phyloP scores from a whole-genome alignment of 2,329 filamentous ascomycete genomes.

The Ceratocystiopsis minuta region DNA sequence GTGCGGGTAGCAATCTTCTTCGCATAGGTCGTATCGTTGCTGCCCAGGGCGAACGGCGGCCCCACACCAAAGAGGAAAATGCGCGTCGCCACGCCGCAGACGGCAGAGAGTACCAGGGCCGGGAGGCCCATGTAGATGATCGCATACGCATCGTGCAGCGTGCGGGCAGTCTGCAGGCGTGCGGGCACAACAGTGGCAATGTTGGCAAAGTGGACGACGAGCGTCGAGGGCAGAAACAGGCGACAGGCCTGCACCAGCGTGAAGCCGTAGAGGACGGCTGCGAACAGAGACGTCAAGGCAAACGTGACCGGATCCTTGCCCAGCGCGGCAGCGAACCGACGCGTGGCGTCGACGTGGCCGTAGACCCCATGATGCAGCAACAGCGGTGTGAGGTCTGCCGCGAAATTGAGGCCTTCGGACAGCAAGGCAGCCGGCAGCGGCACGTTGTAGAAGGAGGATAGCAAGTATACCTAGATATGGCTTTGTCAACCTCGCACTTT shows the following conservation, averaged over 20 bases:
- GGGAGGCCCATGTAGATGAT: conserved; percentile 1
- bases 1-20: conserved; percentile 48
- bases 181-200: conserved; percentile 51
- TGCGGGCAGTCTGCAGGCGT: not conserved
- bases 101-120: not conserved
- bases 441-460: conserved; percentile 61
- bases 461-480: conserved; percentile 43
- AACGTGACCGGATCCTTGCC: not conserved
- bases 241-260: conserved; percentile 50
- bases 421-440: conserved; percentile 1
- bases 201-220: conserved; percentile 60
- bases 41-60: conserved; percentile 28
- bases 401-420: not conserved
- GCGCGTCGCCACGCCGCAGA: conserved; percentile 29
- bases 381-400: conserved; percentile 2
- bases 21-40: not conserved
- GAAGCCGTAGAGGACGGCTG: conserved; percentile 58
- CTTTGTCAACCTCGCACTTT: not conserved
- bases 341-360: not conserved
- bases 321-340: not conserved
- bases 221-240: conserved; percentile 49
- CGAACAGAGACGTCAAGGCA: conserved; percentile 47
- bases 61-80: conserved; percentile 53
- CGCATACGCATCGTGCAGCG: not conserved
- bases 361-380: not conserved